Evolutionary conservation across 2,329 filamentous ascomycete species (phyloP).

Genomic region (Aphanocladium album): DNA sequence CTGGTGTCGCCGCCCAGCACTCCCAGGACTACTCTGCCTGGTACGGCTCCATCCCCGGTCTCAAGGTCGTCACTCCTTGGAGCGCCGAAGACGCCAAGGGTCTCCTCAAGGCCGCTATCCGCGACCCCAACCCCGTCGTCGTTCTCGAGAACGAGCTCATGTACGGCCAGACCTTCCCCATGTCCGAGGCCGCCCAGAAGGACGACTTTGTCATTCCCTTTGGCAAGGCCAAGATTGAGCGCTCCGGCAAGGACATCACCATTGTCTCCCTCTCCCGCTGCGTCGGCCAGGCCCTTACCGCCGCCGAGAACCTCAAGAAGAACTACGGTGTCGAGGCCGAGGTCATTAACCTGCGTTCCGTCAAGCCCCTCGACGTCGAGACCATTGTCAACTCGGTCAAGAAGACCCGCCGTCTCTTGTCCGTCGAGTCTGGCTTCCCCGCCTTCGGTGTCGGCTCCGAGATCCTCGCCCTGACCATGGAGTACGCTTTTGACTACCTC

Average conservation of each 20-base stretch:
- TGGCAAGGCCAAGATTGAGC: conserved; percentile 99
- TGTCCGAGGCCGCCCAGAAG: conserved; percentile 94
- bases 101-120: conserved; percentile 93
- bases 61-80: conserved; percentile 96
- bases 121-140: conserved; percentile 95
- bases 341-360: conserved; percentile 94
- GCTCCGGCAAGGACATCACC: conserved; percentile 89
- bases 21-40: conserved; percentile 98
- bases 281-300: conserved; percentile 84
- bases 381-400: conserved; percentile 95
- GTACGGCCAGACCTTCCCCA: conserved; percentile 92
- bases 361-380: conserved; percentile 96
- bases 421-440: conserved; percentile 93
- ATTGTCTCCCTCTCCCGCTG: conserved; percentile 93
- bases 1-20: conserved; percentile 95
- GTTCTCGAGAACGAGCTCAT: conserved; percentile 85
- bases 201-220: conserved; percentile 96
- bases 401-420: conserved; percentile 92
- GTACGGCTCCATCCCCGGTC: conserved; percentile 96
- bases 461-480: conserved; percentile 90
- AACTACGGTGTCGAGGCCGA: conserved; percentile 95
- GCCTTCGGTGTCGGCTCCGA: conserved; percentile 90
- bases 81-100: conserved; percentile 98
- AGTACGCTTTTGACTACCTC: conserved; percentile 98
- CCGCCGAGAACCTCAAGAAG: conserved; percentile 87